These are phyloP conservation scores for Penicillium rolfsii DNA, from an alignment of 2,329 filamentous ascomycete genomes.

Conservation along the genomic window DNA sequence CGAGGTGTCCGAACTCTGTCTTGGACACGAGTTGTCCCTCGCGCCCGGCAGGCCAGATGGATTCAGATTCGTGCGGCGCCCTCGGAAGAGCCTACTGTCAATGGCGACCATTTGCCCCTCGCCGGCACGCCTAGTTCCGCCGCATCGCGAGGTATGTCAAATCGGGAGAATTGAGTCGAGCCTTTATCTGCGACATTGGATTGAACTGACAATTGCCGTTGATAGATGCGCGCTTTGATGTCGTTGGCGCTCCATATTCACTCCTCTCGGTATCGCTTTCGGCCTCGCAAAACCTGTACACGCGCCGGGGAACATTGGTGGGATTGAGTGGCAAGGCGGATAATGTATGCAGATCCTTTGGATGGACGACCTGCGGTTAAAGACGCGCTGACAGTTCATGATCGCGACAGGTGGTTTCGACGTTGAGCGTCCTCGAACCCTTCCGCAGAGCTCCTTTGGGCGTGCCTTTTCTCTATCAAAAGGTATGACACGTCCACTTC, in stretches of 20 bases:
- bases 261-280: conserved; percentile 91
- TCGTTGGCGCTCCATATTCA: conserved; percentile 88
- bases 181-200: not conserved
- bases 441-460: conserved; percentile 77
- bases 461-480: conserved; percentile 93
- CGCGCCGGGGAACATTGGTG: conserved; percentile 85
- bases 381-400: conserved; percentile 1
- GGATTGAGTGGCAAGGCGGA: conserved; percentile 87
- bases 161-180: not conserved
- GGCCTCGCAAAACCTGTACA: conserved; percentile 91
- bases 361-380: not conserved
- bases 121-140: conserved; percentile 44
- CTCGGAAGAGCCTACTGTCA: conserved; percentile 42
- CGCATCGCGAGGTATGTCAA: conserved; percentile 46
- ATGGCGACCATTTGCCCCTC: conserved; percentile 43
- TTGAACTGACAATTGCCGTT: conserved; percentile 19
- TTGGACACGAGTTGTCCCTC: conserved; percentile 38
- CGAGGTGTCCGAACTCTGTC: conserved; percentile 40
- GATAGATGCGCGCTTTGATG: conserved; percentile 90
- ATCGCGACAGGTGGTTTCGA: conserved; percentile 73
- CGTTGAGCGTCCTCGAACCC: conserved; percentile 82
- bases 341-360: conserved; percentile 64
- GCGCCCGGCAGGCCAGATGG: conserved; percentile 39
- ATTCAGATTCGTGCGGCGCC: conserved; percentile 51
- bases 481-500: conserved; percentile 38